Percentiles rank a stretch among this genome's conserved stretches.
Evolutionary conservation across 768 basidiomycete genomes (phyloP).

Genomic region (Russula vinacea): DNA sequence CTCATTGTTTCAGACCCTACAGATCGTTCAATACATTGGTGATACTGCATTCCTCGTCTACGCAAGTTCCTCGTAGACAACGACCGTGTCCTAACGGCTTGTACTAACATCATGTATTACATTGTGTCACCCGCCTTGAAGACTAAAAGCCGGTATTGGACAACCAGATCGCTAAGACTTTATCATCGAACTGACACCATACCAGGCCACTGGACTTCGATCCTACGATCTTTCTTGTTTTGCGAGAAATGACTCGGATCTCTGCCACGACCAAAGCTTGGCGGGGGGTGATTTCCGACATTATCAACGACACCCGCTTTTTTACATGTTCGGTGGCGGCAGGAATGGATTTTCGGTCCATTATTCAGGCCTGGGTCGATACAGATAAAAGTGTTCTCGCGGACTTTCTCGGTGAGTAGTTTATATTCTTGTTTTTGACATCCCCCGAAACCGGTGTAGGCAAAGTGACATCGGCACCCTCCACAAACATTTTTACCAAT

Average conservation of each 20-base stretch:
- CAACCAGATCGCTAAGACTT: neutral
- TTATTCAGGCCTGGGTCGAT: constrained; percentile 78
- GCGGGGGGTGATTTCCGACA: constrained; percentile 74
- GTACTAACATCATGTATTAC: constrained; percentile 81
- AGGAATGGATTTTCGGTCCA: constrained; percentile 65
- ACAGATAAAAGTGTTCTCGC: constrained; percentile 81
- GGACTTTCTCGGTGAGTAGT: constrained; percentile 70
- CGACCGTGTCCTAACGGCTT: constrained; percentile 76
- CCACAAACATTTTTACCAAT: constrained; percentile 95
- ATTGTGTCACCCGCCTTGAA: constrained; percentile 79
- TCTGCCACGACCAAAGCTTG: constrained; percentile 80
- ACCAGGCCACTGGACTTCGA: constrained; percentile 80
- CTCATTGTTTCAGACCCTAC: neutral
- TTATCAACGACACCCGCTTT: constrained; percentile 80
- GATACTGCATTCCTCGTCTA: constrained; percentile 66
- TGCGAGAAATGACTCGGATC: constrained; percentile 75
- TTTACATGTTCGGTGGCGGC: constrained; percentile 69
- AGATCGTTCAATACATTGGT: constrained; percentile 75
- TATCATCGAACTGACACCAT: constrained; percentile 21
- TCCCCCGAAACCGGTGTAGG: constrained; percentile 43
- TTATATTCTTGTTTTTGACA: constrained; percentile 28
- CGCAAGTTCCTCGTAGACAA: constrained; percentile 78
- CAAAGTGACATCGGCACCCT: constrained; percentile 78
- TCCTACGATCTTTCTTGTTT: constrained; percentile 55
- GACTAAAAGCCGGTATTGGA: constrained; percentile 60